Evolutionary conservation across 2,329 filamentous ascomycete species (phyloP).

Genomic region (Diaporthe nobilis): DNA sequence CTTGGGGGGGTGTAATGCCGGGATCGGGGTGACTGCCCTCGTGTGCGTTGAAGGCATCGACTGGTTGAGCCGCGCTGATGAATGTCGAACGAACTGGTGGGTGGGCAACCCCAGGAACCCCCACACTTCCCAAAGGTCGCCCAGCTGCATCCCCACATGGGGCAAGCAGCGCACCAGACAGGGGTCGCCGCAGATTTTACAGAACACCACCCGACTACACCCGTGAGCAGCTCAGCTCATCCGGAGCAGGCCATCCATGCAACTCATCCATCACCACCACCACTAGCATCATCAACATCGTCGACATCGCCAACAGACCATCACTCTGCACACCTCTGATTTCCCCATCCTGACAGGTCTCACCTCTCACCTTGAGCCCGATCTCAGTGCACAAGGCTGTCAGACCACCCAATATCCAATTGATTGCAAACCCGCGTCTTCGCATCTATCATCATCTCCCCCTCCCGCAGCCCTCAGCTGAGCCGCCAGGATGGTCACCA

Average conservation of each 20-base stretch:
- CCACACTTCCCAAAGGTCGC: slow-evolving; percentile 3
- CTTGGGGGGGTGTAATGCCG: no score
- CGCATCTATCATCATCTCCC: not conserved
- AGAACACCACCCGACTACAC: slow-evolving; percentile 12
- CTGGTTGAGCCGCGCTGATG: not conserved
- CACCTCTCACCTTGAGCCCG: not conserved
- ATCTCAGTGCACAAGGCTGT: not conserved
- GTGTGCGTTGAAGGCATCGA: not conserved
- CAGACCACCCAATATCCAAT: not conserved
- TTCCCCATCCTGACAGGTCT: no score
- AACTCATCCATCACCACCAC: not conserved
- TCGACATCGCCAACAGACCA: not conserved
- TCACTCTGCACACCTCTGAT: no score
- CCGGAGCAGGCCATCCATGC: slow-evolving; percentile 15
- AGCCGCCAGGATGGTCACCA: slow-evolving; percentile 36
- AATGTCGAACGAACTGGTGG: slow-evolving; percentile 16
- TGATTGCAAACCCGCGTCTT: not conserved
- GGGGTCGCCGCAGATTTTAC: slow-evolving; percentile 21
- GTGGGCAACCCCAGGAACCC: slow-evolving; percentile 14
- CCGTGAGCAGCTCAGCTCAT: slow-evolving; percentile 1
- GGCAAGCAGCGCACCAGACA: slow-evolving; percentile 17
- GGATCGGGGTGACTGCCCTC: not conserved
- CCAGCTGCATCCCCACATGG: slow-evolving; percentile 23
- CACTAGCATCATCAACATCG: not conserved
- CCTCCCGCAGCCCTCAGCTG: not conserved